Evolutionary conservation across 2,329 filamentous ascomycete species (phyloP), one percentile per base, ranked within the genome.

Genomic region (Trichophyton verrucosum): DNA sequence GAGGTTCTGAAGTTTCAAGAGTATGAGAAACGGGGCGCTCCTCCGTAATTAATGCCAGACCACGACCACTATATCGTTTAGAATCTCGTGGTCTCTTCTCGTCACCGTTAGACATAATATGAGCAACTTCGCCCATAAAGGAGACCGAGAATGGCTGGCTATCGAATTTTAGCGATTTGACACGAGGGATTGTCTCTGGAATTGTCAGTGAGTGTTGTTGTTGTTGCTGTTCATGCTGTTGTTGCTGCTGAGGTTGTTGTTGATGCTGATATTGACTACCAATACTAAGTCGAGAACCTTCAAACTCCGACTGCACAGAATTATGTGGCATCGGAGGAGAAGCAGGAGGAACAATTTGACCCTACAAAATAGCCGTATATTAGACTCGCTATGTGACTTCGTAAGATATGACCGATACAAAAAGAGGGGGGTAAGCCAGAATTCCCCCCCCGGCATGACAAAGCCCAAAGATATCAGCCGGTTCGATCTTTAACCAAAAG

Each of bases 281-380:
- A 38, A 38, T 56, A 38, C 24, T 56, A 56, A 13, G 24, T 33
- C 27, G 51, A 20, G 27, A 15, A 56, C 33, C 36, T 56, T 56
- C 51, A 38, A 38, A 30, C 24, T 33, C 7, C 27, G 51, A 13
- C 17, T 56, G 51, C 33, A 56, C 51, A 47, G 20, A 11, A 47
- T 47, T 24, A 22, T 47, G 44, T 47, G 44, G 2, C 17, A 47
- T 6, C 9, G 44, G n/a, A 47, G 44, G 44, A 47, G 55, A 17
- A 57, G 55, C 8, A 57, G 55, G n/a, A 42, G 55, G 27, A 38
- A 30, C n/a, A 57, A 38, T 38, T 57, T 57, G 55, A 57, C 38
- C 57, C 57, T 59, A 59, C 57, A 59, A 58, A 58, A 57, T 40
- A 44, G 30, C 33, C 55, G 24, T 59, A 47, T 59, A 59, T 59